Percentiles rank a stretch among this genome's conserved stretches.
Conservation (phyloP, 108 stramenopile species). For the Aurantiochytrium sp. region DNA sequence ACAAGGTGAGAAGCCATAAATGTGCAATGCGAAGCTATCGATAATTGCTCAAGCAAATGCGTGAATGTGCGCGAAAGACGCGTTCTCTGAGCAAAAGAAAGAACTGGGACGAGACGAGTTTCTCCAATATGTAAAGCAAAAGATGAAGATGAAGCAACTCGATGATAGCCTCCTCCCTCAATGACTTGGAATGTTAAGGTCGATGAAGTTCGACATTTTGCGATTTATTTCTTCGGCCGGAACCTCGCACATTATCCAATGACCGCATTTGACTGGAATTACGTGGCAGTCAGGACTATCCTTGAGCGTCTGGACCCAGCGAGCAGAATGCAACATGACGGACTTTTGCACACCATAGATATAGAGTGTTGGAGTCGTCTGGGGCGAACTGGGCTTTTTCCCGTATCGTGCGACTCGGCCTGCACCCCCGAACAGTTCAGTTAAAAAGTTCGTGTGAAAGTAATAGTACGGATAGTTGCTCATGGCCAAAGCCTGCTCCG, state of each 20-base stretch:
- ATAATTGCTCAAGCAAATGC: too few relatives aligned
- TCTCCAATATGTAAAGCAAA: too few relatives aligned
- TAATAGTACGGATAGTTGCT: not conserved
- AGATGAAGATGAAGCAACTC: too few relatives aligned
- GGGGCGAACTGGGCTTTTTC: not conserved
- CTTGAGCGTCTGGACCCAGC: not conserved
- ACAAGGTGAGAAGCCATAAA: too few relatives aligned
- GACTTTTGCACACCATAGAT: not conserved
- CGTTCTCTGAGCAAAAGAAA: too few relatives aligned
- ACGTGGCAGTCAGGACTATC: not conserved
- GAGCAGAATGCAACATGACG: not conserved
- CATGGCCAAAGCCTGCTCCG: not conserved
- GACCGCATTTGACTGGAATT: not conserved
- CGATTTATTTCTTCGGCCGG: not conserved
- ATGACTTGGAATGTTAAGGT: not conserved
- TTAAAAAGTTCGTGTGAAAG: slow-evolving; percentile 2
- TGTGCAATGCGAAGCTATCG: too few relatives aligned
- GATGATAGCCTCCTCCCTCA: not conserved
- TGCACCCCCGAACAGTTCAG: not conserved
- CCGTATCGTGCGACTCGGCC: not conserved
- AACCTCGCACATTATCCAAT: not conserved
- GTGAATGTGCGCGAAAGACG: too few relatives aligned
- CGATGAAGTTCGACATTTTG: not conserved
- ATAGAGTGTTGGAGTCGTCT: not conserved
- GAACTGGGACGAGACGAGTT: too few relatives aligned